Evolutionary conservation across 148 eudicot genomes (phyloP).

Genomic region (Nepenthes gracilis): DNA sequence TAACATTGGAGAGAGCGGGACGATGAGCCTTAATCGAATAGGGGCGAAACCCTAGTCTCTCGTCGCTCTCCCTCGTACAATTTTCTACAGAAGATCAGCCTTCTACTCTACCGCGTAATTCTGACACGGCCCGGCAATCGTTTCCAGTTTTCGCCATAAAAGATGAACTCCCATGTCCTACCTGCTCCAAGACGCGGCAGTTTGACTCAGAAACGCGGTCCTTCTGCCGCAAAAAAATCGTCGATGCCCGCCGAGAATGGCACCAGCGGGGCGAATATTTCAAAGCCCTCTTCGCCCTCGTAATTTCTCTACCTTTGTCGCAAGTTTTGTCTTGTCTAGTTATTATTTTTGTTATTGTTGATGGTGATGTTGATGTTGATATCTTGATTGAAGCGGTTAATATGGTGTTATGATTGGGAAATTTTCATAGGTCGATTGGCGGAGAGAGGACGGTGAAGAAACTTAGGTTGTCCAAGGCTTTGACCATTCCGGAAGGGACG

Average conservation of each 20-base stretch:
- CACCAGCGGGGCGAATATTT: conserved; percentile 10
- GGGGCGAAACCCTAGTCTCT: too few relatives aligned
- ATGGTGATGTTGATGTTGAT: neutral
- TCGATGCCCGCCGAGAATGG: conserved; percentile 47
- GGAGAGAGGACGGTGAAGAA: conserved; percentile 98
- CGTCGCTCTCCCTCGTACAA: too few relatives aligned
- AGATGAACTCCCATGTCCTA: conserved; percentile 50
- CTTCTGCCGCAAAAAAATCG: conserved; percentile 24
- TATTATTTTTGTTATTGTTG: too few relatives aligned
- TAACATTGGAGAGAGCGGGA: too few relatives aligned
- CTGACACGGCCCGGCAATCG: too few relatives aligned
- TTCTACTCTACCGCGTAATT: too few relatives aligned
- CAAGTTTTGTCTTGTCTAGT: too few relatives aligned
- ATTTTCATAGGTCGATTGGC: conserved; percentile 24
- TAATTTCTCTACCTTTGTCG: conserved; percentile 14
- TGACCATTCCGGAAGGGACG: conserved; percentile 92
- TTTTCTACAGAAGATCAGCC: too few relatives aligned
- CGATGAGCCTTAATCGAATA: too few relatives aligned
- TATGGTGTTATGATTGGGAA: neutral
- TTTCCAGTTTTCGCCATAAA: neutral
- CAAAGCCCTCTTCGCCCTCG: conserved; percentile 64
- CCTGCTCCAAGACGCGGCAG: conserved; percentile 44
- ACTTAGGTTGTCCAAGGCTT: conserved; percentile 79
- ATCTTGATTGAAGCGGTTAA: neutral
- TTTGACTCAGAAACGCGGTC: conserved; percentile 29